Conservation (phyloP, 1,139 yeast genomes). For the Wickerhamomyces sp. region DNA sequence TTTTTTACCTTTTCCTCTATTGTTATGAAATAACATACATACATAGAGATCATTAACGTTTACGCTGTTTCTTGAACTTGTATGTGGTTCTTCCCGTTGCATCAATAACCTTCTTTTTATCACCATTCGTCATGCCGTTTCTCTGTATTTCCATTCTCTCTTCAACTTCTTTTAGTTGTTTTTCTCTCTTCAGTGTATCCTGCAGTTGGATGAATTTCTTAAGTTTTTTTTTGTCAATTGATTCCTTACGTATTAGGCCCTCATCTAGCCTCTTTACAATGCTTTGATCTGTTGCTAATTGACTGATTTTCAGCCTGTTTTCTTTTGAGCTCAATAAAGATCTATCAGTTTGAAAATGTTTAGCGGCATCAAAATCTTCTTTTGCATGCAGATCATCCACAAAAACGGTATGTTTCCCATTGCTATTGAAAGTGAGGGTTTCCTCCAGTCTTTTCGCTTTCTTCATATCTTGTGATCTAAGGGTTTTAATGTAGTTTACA, state of each 20-base stretch:
- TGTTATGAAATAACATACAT: background rate
- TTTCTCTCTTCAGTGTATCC: constrained; percentile 61
- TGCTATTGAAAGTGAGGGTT: constrained; percentile 48
- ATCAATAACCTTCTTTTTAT: constrained; percentile 68
- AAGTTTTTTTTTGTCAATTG: constrained; percentile 50
- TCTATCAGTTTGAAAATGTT: constrained; percentile 65
- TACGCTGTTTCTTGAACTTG: constrained; percentile 86
- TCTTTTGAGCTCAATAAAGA: constrained; percentile 60
- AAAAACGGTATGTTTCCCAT: constrained; percentile 79
- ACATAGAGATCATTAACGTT: constrained; percentile 40
- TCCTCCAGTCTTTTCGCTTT: constrained; percentile 60
- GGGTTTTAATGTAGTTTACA: constrained; percentile 74
- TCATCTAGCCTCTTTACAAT: constrained; percentile 27
- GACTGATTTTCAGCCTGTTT: constrained; percentile 64
- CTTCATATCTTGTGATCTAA: constrained; percentile 62
- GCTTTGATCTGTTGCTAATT: constrained; percentile 39
- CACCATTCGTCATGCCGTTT: constrained; percentile 88
- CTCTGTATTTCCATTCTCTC: constrained; percentile 70
- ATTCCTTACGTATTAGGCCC: constrained; percentile 33
- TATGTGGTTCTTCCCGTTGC: constrained; percentile 64
- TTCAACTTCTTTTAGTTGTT: constrained; percentile 63
- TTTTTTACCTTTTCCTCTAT: background rate
- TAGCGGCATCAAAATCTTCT: constrained; percentile 56
- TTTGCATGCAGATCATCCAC: constrained; percentile 61
- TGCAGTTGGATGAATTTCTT: constrained; percentile 53